Percentiles rank a stretch among this genome's conserved stretches.
These are phyloP conservation scores for Phytophthora lateralis DNA, from an alignment of 352 stramenopile genomes.

Conservation along the genomic window DNA sequence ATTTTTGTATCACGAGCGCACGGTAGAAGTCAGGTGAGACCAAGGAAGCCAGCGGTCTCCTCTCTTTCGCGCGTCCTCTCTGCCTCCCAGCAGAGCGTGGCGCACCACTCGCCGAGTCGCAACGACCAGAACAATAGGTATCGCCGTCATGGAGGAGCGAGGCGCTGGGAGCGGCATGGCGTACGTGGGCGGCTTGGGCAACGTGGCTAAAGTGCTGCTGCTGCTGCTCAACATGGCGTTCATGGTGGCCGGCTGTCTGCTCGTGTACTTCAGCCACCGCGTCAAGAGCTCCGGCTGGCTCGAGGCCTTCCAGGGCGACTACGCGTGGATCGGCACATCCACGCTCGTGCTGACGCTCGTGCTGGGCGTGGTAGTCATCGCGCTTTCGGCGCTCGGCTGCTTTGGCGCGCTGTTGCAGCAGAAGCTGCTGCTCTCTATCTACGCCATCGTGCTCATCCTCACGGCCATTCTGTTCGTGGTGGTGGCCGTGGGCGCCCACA, in stretches of 20 bases:
- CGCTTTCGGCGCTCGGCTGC: conserved; percentile 67
- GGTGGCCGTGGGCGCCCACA: conserved; percentile 60
- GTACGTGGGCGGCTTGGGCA: conserved; percentile 60
- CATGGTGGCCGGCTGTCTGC: conserved; percentile 72
- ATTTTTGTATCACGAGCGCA: conserved; percentile 21
- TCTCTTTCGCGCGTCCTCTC: conserved; percentile 9
- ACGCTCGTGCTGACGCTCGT: conserved; percentile 75
- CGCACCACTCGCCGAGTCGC: background rate
- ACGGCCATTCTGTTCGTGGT: conserved; percentile 68
- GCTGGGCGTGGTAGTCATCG: conserved; percentile 69
- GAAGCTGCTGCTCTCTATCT: conserved; percentile 72
- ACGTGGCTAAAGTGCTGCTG: conserved; percentile 79
- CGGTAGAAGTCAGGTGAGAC: conserved; percentile 23
- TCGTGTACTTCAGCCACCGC: conserved; percentile 84
- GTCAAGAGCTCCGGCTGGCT: conserved; percentile 72
- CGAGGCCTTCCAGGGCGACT: conserved; percentile 74
- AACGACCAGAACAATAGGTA: conserved; percentile 24
- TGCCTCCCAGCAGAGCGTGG: background rate
- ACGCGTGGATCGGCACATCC: conserved; percentile 63
- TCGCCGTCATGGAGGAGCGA: conserved; percentile 58
- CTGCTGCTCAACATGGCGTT: conserved; percentile 88
- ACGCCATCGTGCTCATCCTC: conserved; percentile 68
- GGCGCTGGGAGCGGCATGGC: conserved; percentile 42
- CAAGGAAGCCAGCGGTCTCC: conserved; percentile 14
- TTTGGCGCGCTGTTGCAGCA: conserved; percentile 74